Base-by-base conservation (phyloP, 176 grass and related monocot species). In the Thinopyrum elongatum region DNA sequence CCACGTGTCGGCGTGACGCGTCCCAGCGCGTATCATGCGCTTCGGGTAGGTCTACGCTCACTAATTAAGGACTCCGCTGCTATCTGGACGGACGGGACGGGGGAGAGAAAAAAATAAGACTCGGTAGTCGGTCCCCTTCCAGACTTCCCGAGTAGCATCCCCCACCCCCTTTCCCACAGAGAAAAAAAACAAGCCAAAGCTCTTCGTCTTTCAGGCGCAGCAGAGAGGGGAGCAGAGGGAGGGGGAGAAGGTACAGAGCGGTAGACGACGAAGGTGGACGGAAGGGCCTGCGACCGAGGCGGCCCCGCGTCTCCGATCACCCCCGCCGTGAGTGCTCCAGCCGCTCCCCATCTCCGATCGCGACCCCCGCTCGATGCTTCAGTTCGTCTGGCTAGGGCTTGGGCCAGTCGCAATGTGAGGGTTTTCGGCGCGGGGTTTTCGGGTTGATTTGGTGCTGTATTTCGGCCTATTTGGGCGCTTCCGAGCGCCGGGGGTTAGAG, bases 291-390 rank as follows among this genome's bases (percentile, higher is more conserved):
- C 33, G 66, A 67, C 65, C 57, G 80, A 42, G 65, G 33, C 10
- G 14, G 5, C 46, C 34, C 55, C 17, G 14, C 80, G 11, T 26
- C 68, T 2, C 68, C 76, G 89, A 84, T 83, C 76, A 41, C 3
- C 22, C 3, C 59, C 33, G 60, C 23, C 68, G 89, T 91, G 89
- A 84, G 85, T 87, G 6, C 81, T 59, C 66, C n/a, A 1, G 3
- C 66, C 27, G 22, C 81, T 69, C 59, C 76, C 75, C 76, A 46
- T 80, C 81, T n/a, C 89, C 81, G 74, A 87, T 87, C 89, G 80
- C 41, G 0, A 3, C 12, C 42, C 59, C 65, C 67, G 22, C 58
- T 44, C 14, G 72, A 17, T 23, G 69, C 70, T 84, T 47, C 82
- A 63, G 60, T 85, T 31, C 41, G 21, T 8, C 75, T 51, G 67